phyloP scores from a whole-genome alignment of 2,329 filamentous ascomycete genomes.

The Colletotrichum scovillei region DNA sequence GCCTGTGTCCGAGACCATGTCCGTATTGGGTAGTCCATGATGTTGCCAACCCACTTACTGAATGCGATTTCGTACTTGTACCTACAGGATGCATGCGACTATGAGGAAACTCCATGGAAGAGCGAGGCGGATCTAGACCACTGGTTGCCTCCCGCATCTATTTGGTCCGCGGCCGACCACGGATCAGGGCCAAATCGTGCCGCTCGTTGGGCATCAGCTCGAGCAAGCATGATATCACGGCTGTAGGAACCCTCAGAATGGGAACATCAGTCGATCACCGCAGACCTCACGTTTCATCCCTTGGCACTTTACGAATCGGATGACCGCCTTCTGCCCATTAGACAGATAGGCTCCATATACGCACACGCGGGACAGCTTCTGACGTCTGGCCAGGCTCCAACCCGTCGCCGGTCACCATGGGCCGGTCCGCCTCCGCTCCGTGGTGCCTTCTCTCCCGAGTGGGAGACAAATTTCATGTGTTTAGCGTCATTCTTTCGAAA shows the following conservation, averaged over 20 bases:
- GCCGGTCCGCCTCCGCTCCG: slow-evolving; percentile 18
- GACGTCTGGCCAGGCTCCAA: background rate
- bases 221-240: slow-evolving; percentile 23
- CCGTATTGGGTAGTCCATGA: slow-evolving; percentile 6
- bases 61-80: background rate
- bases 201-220: slow-evolving; percentile 9
- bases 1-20: slow-evolving; percentile 2
- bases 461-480: background rate
- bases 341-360: background rate
- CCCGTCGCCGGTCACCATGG: background rate
- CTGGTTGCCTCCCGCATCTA: slow-evolving; percentile 21
- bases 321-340: background rate
- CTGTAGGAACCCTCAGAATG: background rate
- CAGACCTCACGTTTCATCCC: slow-evolving; percentile 2
- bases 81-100: slow-evolving; percentile 14
- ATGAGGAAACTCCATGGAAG: background rate
- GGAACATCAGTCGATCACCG: slow-evolving; percentile 21
- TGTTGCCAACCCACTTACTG: background rate
- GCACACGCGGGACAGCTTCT: background rate
- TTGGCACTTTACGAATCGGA: slow-evolving; percentile 18
- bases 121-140: background rate
- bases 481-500: background rate
- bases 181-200: background rate
- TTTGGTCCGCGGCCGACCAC: background rate
- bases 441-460: background rate